Evolutionary conservation across 306 rosid genomes (phyloP).

Genomic region (Cicer arietinum): DNA sequence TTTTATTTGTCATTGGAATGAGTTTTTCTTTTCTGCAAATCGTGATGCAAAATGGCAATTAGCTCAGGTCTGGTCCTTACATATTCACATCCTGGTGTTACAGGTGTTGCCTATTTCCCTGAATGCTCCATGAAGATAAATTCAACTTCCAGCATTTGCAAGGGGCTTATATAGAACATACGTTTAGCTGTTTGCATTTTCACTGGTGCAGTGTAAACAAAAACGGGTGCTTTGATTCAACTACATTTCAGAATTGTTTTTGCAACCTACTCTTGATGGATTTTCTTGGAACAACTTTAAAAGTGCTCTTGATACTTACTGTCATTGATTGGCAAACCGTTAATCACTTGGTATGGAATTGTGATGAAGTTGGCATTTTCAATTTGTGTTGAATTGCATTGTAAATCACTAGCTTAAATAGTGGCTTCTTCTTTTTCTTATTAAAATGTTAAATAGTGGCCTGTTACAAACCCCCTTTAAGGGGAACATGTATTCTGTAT

Average conservation of each 20-base stretch:
- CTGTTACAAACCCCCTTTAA: slow-evolving; percentile 47
- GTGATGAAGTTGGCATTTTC: slow-evolving; percentile 45
- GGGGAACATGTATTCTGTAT: slow-evolving; percentile 49
- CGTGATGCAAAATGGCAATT: slow-evolving; percentile 40
- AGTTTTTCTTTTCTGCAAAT: slow-evolving; percentile 26
- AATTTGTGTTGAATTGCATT: slow-evolving; percentile 49
- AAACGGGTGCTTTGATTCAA: slow-evolving; percentile 23
- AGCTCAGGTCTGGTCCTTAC: slow-evolving; percentile 32
- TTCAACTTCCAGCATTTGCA: slow-evolving; percentile 78
- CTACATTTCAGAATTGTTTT: slow-evolving; percentile 33
- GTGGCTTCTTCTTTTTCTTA: slow-evolving; percentile 34
- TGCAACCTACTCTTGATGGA: slow-evolving; percentile 29
- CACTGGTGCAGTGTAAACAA: slow-evolving; percentile 36
- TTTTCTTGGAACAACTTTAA: slow-evolving; percentile 34
- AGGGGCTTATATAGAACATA: slow-evolving; percentile 54
- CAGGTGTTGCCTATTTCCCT: slow-evolving; percentile 83
- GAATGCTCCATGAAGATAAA: slow-evolving; percentile 75
- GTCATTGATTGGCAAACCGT: slow-evolving; percentile 32
- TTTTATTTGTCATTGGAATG: slow-evolving; percentile 8
- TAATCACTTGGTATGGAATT: slow-evolving; percentile 28
- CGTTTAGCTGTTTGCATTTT: slow-evolving; percentile 35
- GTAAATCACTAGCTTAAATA: slow-evolving; percentile 43
- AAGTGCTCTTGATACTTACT: slow-evolving; percentile 31
- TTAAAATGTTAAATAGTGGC: slow-evolving; percentile 37
- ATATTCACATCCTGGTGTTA: slow-evolving; percentile 41